A percentile compares a stretch with the other conserved stretches of the same genome.
Conservation (phyloP, 2,329 filamentous ascomycete genomes). For the Phialophora chinensis region DNA sequence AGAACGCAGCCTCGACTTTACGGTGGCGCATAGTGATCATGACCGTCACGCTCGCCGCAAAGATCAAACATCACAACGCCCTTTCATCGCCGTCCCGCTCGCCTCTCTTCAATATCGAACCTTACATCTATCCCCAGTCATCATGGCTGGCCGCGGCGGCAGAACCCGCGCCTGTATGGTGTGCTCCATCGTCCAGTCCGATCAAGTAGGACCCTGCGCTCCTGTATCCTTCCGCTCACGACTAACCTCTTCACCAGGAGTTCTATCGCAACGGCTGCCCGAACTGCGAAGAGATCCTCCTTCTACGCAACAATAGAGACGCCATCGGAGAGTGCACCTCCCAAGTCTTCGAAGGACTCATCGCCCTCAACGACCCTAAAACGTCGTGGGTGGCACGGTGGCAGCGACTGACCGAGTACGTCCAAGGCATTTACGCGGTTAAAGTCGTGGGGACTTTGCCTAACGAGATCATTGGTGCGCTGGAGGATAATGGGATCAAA, state of each 20-base stretch:
- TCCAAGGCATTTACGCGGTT: conserved; percentile 87
- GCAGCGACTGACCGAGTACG: conserved; percentile 88
- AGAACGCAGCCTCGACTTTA: neutral
- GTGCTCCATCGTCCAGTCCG: conserved; percentile 90
- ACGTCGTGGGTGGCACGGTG: conserved; percentile 95
- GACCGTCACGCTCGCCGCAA: neutral
- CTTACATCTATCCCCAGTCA: neutral
- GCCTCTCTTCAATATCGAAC: neutral
- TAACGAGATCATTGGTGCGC: conserved; percentile 61
- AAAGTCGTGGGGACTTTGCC: conserved; percentile 81
- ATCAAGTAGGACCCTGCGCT: conserved; percentile 60
- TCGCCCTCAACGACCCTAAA: conserved; percentile 80
- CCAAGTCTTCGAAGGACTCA: conserved; percentile 91
- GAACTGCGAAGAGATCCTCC: conserved; percentile 93
- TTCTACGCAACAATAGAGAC: conserved; percentile 78
- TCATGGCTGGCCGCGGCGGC: conserved; percentile 65
- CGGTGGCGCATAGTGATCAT: neutral
- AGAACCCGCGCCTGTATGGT: conserved; percentile 98
- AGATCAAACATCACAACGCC: neutral
- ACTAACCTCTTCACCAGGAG: conserved; percentile 58
- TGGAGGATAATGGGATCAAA: conserved; percentile 65
- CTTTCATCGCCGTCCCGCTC: neutral
- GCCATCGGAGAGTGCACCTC: conserved; percentile 91
- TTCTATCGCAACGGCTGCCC: conserved; percentile 90
- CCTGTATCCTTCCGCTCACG: conserved; percentile 26